A percentile compares a stretch with the other conserved stretches of the same genome.
Evolutionary conservation across 495 filamentous ascomycete species (phyloP).

Genomic region (Penicillium subrubescens): DNA sequence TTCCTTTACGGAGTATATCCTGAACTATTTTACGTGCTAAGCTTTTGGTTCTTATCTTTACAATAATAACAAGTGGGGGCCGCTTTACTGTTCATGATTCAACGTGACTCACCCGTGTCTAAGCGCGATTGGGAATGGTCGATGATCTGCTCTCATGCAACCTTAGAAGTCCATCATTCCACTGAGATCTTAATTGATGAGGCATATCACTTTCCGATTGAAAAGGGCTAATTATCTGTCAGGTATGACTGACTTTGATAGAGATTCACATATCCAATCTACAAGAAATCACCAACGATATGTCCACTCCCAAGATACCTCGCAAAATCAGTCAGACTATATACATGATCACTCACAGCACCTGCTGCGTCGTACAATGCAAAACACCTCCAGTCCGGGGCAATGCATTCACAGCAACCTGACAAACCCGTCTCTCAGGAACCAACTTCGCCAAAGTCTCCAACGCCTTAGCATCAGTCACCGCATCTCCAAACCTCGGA

Average conservation of each 20-base stretch:
- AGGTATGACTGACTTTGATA: neutral
- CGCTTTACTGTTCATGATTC: neutral
- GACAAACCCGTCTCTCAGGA: slow-evolving; percentile 28
- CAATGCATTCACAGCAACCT: slow-evolving; percentile 32
- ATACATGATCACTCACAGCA: slow-evolving; percentile 17
- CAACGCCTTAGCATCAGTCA: slow-evolving; percentile 29
- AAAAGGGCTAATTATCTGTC: too few species aligned
- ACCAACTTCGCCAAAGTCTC: slow-evolving; percentile 26
- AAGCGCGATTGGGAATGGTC: neutral
- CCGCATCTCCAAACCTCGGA: slow-evolving; percentile 37
- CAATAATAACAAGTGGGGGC: neutral
- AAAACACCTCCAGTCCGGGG: slow-evolving; percentile 36
- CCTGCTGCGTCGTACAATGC: slow-evolving; percentile 41
- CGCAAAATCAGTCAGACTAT: neutral
- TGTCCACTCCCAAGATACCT: neutral
- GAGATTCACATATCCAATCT: neutral
- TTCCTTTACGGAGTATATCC: neutral
- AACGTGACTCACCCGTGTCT: neutral
- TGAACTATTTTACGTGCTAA: neutral
- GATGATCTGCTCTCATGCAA: too few species aligned
- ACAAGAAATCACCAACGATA: neutral
- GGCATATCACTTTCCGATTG: too few species aligned
- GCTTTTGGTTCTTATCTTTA: neutral
- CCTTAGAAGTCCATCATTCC: too few species aligned
- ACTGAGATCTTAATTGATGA: too few species aligned